Base-by-base conservation (phyloP, 1,284 basidiomycete genomes). In the Ustilago loliicola region DNA sequence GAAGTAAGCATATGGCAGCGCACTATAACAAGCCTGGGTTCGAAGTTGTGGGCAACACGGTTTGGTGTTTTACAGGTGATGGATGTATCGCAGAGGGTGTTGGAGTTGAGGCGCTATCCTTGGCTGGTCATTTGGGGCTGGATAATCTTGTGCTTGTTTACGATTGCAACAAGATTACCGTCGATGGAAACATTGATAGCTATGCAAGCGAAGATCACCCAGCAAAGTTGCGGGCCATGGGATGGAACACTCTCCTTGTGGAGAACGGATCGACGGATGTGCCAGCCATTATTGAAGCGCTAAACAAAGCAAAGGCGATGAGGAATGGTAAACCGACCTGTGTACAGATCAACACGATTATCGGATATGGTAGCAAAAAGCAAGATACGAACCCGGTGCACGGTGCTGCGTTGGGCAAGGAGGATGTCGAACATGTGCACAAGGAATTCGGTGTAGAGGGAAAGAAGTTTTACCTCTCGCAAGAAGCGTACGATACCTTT, bases 311-410 rank as follows among this genome's bases (percentile, higher is more conserved):
- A 61, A 91, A 92, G 83, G 88, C 90, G 86, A 91, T 91, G 23
- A 77, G 84, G 86, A 93, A 90, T 86, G 89, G 84, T 87, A 94
- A 94, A 88, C 95, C 95, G 42, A 94, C 94, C 36, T 89, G 97
- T 81, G 93, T 97, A 87, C 90, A 91, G 78, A 88, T 96, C 68
- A 91, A 89, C 85, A 98, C 95, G 66, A 96, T 93, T 68, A 97
- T 97, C 78, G 95, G 95, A 58, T 97, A 90, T 86, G 95, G 95
- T 72, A 96, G 95, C 47, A 93, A 93, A 88, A 90, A 91, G 85
- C 92, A 94, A 88, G 95, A 95, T 79, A 93, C 93, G n/a, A 94
- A 96, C 83, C 93, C 93, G 80, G 93, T 96, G 72, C 95, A 98
- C 88, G 95, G 95, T 81, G 74, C 84, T 93, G 93, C 95, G 66